Conservation (phyloP, 345 rosid genomes). For the Citrus cavaleriei region DNA sequence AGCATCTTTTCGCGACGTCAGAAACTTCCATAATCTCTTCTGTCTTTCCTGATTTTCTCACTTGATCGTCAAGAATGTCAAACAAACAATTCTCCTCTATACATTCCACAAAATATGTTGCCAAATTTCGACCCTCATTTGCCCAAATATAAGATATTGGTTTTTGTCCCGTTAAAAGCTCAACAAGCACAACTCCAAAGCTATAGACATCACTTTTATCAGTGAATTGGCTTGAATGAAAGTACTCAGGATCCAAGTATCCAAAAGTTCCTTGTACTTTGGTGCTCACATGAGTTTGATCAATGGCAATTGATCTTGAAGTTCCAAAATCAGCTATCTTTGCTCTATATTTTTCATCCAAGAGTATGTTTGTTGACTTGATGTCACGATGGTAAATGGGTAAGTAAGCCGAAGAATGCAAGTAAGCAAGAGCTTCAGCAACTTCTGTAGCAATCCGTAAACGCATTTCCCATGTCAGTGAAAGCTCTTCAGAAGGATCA, state of each 20-base stretch:
- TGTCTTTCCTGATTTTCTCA: neutral
- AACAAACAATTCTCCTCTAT: neutral
- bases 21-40: neutral
- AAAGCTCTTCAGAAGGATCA: neutral
- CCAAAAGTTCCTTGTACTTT: slow-evolving; percentile 1
- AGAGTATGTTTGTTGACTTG: slow-evolving; percentile 3
- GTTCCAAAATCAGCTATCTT: neutral
- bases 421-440: neutral
- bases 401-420: neutral
- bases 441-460: neutral
- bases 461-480: neutral
- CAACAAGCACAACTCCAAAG: slow-evolving; percentile 8
- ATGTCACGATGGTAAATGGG: neutral
- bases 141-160: neutral
- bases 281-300: slow-evolving; percentile 1
- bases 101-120: neutral
- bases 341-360: slow-evolving; percentile 1
- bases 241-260: neutral
- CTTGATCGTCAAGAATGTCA: neutral
- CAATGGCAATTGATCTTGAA: neutral
- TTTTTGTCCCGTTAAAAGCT: neutral
- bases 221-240: neutral
- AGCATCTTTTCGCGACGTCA: neutral
- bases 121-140: neutral
- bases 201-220: neutral